These are phyloP conservation scores for Solanum pennellii DNA, from an alignment of 257 asterid species.

Conservation along the genomic window DNA sequence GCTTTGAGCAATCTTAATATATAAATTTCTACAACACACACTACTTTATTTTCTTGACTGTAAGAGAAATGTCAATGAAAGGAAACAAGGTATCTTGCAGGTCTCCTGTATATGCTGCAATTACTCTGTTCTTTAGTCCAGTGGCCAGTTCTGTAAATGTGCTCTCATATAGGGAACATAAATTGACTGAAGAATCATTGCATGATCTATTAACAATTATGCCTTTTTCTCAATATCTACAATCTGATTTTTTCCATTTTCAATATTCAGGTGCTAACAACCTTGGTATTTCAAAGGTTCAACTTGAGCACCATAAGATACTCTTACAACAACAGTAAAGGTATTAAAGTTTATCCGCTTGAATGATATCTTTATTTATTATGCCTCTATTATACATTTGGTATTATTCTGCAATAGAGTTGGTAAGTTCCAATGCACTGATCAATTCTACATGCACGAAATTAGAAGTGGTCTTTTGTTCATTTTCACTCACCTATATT, in stretches of 20 bases:
- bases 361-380: neutral
- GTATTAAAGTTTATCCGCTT: constrained; percentile 20
- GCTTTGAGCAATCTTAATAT: too few relatives aligned
- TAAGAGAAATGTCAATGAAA: too few relatives aligned
- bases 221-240: constrained; percentile 18
- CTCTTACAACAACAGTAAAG: constrained; percentile 60
- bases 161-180: too few relatives aligned
- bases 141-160: too few relatives aligned
- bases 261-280: constrained; percentile 16
- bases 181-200: too few relatives aligned
- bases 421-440: neutral
- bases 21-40: too few relatives aligned
- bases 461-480: neutral
- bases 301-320: constrained; percentile 37
- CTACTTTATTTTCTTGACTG: too few relatives aligned
- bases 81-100: too few relatives aligned
- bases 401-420: neutral
- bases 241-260: constrained; percentile 4
- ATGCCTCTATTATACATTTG: neutral
- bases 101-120: too few relatives aligned
- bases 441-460: neutral
- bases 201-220: neutral
- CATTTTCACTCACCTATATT: too few relatives aligned
- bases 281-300: constrained; percentile 16
- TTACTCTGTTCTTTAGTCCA: too few relatives aligned